Evolutionary conservation across 2,329 filamentous ascomycete species (phyloP).

Genomic region (Elsinoe fawcettii): DNA sequence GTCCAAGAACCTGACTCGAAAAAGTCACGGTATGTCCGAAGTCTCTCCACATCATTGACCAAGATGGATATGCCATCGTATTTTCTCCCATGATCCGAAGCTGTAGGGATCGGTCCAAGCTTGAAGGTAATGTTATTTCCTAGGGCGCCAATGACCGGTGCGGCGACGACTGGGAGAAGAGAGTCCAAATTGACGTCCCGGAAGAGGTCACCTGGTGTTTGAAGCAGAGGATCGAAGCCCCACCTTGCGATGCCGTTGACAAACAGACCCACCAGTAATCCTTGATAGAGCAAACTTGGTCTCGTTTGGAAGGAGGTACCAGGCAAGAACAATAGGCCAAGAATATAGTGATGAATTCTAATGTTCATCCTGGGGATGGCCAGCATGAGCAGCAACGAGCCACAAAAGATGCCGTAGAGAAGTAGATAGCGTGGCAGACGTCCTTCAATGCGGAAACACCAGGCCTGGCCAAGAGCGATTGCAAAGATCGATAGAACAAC

Average conservation of each 20-base stretch:
- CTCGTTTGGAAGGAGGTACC: slow-evolving; percentile 85
- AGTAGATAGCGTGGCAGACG: slow-evolving; percentile 69
- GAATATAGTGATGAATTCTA: slow-evolving; percentile 90
- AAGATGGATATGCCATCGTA: slow-evolving; percentile 73
- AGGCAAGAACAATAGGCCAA: slow-evolving; percentile 76
- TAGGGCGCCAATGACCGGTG: slow-evolving; percentile 36
- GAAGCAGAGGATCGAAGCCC: slow-evolving; percentile 83
- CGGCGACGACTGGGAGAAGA: slow-evolving; percentile 45
- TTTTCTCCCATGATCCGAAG: slow-evolving; percentile 33
- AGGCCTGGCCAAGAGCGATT: slow-evolving; percentile 69
- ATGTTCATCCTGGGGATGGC: slow-evolving; percentile 69
- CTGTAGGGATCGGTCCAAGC: slow-evolving; percentile 36
- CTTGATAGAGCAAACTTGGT: slow-evolving; percentile 77
- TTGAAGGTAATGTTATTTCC: slow-evolving; percentile 57
- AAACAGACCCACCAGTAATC: slow-evolving; percentile 80
- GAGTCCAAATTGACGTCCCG: slow-evolving; percentile 48
- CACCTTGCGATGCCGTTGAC: slow-evolving; percentile 90
- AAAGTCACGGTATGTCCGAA: slow-evolving; percentile 50
- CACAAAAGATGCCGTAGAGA: slow-evolving; percentile 63
- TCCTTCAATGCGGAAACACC: slow-evolving; percentile 78
- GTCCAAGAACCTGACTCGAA: slow-evolving; percentile 28
- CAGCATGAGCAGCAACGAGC: slow-evolving; percentile 61
- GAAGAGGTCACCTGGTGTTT: slow-evolving; percentile 67
- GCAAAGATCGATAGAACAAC: slow-evolving; percentile 63
- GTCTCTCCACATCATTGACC: slow-evolving; percentile 79